phyloP scores from a whole-genome alignment of 2,329 filamentous ascomycete species.

The Cercospora nicotianae region DNA sequence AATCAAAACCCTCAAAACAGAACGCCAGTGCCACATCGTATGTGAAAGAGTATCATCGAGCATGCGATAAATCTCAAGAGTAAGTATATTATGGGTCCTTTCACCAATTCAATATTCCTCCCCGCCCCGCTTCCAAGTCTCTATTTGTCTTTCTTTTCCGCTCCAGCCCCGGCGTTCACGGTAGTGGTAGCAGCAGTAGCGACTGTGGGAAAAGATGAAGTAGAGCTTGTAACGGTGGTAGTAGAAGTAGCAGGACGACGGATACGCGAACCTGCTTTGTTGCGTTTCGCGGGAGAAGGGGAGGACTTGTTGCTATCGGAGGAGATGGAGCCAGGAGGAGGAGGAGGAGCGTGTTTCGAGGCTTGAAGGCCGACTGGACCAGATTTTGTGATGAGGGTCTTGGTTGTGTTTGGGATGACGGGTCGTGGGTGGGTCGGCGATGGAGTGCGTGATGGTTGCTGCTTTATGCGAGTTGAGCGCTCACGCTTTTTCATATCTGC shows the following conservation, averaged over 20 bases:
- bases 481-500: slow-evolving; percentile 28
- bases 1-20: neutral
- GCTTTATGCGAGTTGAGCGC: slow-evolving; percentile 2
- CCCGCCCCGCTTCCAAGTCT: neutral
- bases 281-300: slow-evolving; percentile 8
- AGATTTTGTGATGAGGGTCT: neutral
- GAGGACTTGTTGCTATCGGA: neutral
- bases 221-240: neutral
- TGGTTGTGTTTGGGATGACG: neutral
- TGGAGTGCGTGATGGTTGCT: slow-evolving; percentile 23
- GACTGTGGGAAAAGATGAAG: neutral
- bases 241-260: slow-evolving; percentile 17
- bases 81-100: neutral
- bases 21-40: neutral
- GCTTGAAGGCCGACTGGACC: neutral
- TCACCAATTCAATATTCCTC: too few species aligned
- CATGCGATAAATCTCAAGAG: neutral
- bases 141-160: neutral
- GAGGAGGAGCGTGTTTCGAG: neutral
- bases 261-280: slow-evolving; percentile 21
- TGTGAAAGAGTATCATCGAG: neutral
- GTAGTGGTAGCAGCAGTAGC: neutral
- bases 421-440: slow-evolving; percentile 46
- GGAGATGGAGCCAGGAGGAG: neutral
- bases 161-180: neutral